Conservation (phyloP, 345 rosid species). For the Hibiscus trionum region DNA sequence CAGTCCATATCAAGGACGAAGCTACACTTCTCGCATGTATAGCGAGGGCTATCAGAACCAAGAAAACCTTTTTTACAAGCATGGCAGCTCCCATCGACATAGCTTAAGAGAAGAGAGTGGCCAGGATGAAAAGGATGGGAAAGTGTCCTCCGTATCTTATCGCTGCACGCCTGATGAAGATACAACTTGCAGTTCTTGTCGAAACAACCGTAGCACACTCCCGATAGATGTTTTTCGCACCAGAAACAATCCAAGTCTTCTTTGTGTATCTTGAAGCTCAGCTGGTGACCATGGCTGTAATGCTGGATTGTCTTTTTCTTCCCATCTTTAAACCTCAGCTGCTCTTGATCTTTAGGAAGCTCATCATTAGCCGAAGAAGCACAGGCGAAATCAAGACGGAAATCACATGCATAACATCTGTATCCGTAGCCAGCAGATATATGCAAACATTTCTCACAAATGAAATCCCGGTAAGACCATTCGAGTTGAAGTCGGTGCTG, state of each 20-base stretch:
- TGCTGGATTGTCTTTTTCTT: background rate
- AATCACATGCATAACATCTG: background rate
- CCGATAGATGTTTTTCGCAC: background rate
- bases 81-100: fast-evolving
- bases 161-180: background rate
- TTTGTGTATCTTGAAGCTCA: background rate
- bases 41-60: background rate
- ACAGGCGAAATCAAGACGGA: background rate
- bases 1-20: background rate
- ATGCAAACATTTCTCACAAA: background rate
- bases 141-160: background rate
- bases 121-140: background rate
- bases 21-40: background rate
- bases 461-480: background rate
- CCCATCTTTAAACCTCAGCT: background rate
- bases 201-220: background rate
- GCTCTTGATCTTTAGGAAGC: background rate
- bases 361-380: background rate
- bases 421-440: background rate
- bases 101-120: background rate
- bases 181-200: background rate
- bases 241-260: background rate
- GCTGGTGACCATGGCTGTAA: background rate
- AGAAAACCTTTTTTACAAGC: background rate
- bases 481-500: background rate